Base-by-base conservation (phyloP, 805 yeast genomes). In the Saturnispora gosingensis region DNA sequence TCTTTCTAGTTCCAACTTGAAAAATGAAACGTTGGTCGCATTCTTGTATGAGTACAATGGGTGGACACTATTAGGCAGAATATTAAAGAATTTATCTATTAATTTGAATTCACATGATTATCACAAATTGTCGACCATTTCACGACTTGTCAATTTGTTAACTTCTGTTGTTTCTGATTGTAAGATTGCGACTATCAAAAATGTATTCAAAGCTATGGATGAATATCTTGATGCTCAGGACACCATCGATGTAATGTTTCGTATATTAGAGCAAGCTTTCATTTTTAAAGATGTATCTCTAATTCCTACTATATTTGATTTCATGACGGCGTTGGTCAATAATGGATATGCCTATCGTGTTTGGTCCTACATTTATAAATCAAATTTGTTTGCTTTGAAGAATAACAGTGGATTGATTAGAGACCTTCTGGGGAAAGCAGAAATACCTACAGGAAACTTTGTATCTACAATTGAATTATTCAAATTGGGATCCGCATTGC, bases 41-140 rank as follows among this genome's bases (percentile, higher is more conserved):
- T 89, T 93, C 68, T 68, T 83, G 27, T 79, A 84, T 62, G 74
- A 75, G 3, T 88, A 82, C 63, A 86, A 82, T 61, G 97, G 97
- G 1, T 89, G 97, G 96, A 77, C 95, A 0, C 67, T 85, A 27
- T 59, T 91, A 16, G 97, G 97, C 1, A 75, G 95, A 59, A 69
- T 86, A 0, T 65, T 90, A 32, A 89, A 85, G 57, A 84, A 84
- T 56, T 66, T 83, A 9, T 71, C 78, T 0, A 70, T 68, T 50
- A 59, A 60, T 24, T 60, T 70, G 52, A 47, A 46, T 9, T 74
- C 71, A 48, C 68, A 71, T 51, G 58, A 72, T 5, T 56, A 59
- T 2, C 76, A 73, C 8, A 72, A 71, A 48, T 56, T 64, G 9
- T 72, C 68, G 2, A 58, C 76, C 3, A 66, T 79, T 9, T 59